These are phyloP conservation scores for Phialophora chinensis DNA, from an alignment of 2,329 filamentous ascomycete species.

Conservation along the genomic window DNA sequence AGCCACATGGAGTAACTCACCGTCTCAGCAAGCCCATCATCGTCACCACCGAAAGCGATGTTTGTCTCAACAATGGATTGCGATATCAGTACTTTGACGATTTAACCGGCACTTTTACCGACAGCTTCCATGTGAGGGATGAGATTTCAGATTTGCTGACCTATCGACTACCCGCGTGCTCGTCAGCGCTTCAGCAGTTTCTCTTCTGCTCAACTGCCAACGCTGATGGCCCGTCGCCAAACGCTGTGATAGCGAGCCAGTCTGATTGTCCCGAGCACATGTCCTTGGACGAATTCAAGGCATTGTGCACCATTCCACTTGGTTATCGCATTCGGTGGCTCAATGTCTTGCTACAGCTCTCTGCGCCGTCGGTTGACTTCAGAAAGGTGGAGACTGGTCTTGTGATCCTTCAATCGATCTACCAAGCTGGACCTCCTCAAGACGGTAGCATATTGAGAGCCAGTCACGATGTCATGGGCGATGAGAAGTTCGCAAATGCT, in stretches of 20 bases:
- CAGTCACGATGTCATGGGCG: not conserved
- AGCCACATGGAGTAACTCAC: conserved; percentile 30
- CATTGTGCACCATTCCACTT: conserved; percentile 56
- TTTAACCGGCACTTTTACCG: conserved; percentile 5
- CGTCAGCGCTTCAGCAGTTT: conserved; percentile 49
- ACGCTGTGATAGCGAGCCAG: conserved; percentile 60
- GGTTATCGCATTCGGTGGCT: conserved; percentile 61
- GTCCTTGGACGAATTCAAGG: conserved; percentile 61
- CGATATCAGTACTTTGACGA: conserved; percentile 46
- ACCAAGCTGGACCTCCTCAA: conserved; percentile 1
- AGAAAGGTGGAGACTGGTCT: conserved; percentile 56
- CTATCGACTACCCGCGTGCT: conserved; percentile 33
- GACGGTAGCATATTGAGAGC: not conserved
- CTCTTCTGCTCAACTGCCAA: conserved; percentile 42
- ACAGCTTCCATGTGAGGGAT: not conserved
- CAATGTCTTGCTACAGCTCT: conserved; percentile 61
- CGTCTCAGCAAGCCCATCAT: conserved; percentile 21
- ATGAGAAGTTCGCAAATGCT: not conserved
- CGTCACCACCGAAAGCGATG: not conserved
- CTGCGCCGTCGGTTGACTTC: conserved; percentile 56
- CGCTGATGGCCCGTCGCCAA: conserved; percentile 45
- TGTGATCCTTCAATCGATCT: conserved; percentile 54
- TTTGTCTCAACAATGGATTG: too few relatives aligned
- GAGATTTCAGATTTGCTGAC: not conserved
- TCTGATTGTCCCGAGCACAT: conserved; percentile 56